phyloP scores from a whole-genome alignment of 495 filamentous ascomycete species.

The Trichoderma reesei region DNA sequence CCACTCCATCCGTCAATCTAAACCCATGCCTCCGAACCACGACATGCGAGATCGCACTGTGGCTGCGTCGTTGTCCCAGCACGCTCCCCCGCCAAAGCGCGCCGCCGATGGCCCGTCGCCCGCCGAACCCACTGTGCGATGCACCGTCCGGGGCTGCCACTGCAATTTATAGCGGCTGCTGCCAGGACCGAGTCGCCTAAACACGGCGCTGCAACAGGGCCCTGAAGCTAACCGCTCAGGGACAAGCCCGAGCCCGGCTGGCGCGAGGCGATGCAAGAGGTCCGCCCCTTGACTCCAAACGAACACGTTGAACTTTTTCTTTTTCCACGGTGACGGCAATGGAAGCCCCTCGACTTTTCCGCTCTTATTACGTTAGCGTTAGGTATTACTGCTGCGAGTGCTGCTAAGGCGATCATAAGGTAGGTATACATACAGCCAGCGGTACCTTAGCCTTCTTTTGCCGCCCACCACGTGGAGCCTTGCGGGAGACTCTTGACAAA shows the following conservation, averaged over 20 bases:
- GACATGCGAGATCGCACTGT: background rate
- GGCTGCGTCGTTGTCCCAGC: background rate
- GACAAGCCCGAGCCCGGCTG: background rate
- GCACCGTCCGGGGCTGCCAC: background rate
- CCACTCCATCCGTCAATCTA: background rate
- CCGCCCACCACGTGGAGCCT: conserved; percentile 5
- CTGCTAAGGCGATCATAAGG: too few relatives aligned
- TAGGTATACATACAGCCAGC: background rate
- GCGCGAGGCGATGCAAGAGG: conserved; percentile 3
- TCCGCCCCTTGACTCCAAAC: background rate
- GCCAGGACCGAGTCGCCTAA: background rate
- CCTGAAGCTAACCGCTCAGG: background rate
- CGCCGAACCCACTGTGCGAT: background rate
- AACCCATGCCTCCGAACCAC: background rate
- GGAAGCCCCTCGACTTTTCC: background rate
- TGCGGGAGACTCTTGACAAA: background rate
- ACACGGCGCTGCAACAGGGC: background rate
- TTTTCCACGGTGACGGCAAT: background rate
- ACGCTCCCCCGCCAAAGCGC: background rate
- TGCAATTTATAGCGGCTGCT: background rate
- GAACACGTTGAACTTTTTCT: conserved; percentile 6
- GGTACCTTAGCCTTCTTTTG: background rate
- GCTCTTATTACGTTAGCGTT: too few relatives aligned
- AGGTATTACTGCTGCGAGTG: too few relatives aligned
- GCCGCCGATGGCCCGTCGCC: background rate